Percentiles rank a stretch among this genome's conserved stretches.
Evolutionary conservation across 1,284 basidiomycete species (phyloP).

Genomic region (Anthracocystis walkeri): DNA sequence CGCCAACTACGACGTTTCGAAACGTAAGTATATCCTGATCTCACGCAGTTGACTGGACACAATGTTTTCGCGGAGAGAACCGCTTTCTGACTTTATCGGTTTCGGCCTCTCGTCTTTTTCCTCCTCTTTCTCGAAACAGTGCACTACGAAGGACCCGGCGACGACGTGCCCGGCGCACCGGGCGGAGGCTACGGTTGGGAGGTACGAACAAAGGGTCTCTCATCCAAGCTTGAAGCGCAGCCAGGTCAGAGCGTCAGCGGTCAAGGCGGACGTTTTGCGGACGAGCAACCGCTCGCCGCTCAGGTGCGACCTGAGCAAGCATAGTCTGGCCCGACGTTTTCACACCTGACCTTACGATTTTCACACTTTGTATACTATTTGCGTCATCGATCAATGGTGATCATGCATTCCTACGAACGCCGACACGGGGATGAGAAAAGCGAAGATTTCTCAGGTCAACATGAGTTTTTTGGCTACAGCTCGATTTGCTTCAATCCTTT

Average conservation of each 20-base stretch:
- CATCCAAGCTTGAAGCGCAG: slow-evolving; percentile 54
- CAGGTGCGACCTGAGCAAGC: slow-evolving; percentile 48
- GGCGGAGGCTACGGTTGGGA: slow-evolving; percentile 67
- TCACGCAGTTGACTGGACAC: too few relatives aligned
- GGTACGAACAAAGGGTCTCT: slow-evolving; percentile 63
- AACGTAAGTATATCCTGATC: slow-evolving; percentile 39
- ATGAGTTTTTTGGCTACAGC: too few relatives aligned
- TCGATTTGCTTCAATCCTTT: neutral
- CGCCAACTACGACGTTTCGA: slow-evolving; percentile 66
- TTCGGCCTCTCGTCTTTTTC: neutral
- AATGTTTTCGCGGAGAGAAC: too few relatives aligned
- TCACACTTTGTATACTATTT: slow-evolving; percentile 30
- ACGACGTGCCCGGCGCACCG: slow-evolving; percentile 60
- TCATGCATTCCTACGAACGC: neutral
- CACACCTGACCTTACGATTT: neutral
- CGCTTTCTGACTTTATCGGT: neutral
- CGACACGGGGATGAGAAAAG: too few relatives aligned
- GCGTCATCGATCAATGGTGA: neutral
- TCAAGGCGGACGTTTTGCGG: slow-evolving; percentile 50
- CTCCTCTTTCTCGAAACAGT: slow-evolving; percentile 21
- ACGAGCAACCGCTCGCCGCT: slow-evolving; percentile 47
- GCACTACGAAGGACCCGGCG: slow-evolving; percentile 67
- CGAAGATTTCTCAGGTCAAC: too few relatives aligned
- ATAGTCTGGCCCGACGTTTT: slow-evolving; percentile 2
- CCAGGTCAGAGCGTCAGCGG: slow-evolving; percentile 53